Conservation (phyloP, 352 stramenopile species). For the Globisporangium takayamanum region DNA sequence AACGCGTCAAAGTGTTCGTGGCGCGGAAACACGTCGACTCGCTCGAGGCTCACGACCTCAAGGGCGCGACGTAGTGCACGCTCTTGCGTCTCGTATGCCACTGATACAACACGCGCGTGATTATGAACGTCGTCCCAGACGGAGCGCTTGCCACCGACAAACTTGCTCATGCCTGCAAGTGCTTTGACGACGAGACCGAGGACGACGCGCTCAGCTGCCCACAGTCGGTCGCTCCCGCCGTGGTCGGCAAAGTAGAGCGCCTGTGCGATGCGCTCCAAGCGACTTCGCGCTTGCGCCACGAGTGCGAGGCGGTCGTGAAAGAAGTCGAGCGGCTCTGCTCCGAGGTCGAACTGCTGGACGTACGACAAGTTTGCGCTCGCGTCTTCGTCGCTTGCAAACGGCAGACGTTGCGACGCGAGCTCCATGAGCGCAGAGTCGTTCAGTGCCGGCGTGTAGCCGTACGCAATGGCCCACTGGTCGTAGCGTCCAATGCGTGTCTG, state of each 20-base stretch:
- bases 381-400: slow-evolving; percentile 2
- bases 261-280: background rate
- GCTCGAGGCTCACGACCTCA: background rate
- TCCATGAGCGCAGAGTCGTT: background rate
- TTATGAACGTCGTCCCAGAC: background rate
- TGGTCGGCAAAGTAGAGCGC: background rate
- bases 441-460: background rate
- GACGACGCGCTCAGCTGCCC: background rate
- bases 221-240: background rate
- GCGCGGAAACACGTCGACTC: background rate
- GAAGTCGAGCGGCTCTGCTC: slow-evolving; percentile 1
- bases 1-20: background rate
- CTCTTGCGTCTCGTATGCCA: background rate
- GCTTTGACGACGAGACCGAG: background rate
- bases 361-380: background rate
- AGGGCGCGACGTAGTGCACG: background rate
- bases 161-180: background rate
- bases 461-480: background rate
- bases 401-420: background rate
- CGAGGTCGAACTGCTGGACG: slow-evolving; percentile 3
- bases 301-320: background rate
- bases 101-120: background rate
- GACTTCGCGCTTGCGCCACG: background rate
- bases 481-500: background rate
- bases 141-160: background rate